Conservation (phyloP, 78 protist species). For the Dictyostelium firmibasis region DNA sequence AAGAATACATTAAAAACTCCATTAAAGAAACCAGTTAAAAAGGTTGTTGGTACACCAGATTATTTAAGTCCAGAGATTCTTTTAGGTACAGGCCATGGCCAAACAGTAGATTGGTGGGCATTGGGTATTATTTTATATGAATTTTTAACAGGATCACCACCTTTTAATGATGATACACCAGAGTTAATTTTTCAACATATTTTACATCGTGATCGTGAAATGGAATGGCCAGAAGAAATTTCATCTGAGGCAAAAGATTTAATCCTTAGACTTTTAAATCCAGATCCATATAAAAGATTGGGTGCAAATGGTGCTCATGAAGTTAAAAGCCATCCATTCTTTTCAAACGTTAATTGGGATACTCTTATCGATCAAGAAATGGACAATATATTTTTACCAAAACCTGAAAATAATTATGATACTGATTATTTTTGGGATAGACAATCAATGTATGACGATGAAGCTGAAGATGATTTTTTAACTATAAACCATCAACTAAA, state of each 20-base stretch:
- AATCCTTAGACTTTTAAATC: constrained; percentile 52
- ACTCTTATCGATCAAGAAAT: constrained; percentile 54
- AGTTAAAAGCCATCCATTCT: constrained; percentile 84
- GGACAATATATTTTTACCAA: constrained; percentile 77
- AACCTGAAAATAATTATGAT: constrained; percentile 69
- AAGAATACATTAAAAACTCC: constrained; percentile 12
- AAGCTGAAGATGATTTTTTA: constrained; percentile 17
- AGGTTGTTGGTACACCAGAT: constrained; percentile 95
- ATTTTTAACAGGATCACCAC: constrained; percentile 92
- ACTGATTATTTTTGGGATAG: constrained; percentile 82
- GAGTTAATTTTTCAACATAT: constrained; percentile 79
- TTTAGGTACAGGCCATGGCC: constrained; percentile 80
- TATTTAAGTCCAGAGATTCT: constrained; percentile 97
- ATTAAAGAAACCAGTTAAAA: constrained; percentile 40
- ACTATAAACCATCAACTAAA: neutral
- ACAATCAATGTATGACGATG: constrained; percentile 50
- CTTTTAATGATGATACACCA: constrained; percentile 94
- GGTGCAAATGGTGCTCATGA: constrained; percentile 80
- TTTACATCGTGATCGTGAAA: constrained; percentile 65
- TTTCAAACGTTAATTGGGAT: constrained; percentile 78
- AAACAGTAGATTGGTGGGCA: constrained; percentile 98
- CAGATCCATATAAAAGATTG: constrained; percentile 61
- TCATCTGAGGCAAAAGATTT: constrained; percentile 77
- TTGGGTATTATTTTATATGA: constrained; percentile 92
- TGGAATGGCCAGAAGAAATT: constrained; percentile 73